A percentile compares a stretch with the other conserved stretches of the same genome.
Evolutionary conservation across 495 filamentous ascomycete species (phyloP).

Genomic region (Penicillium angulare): DNA sequence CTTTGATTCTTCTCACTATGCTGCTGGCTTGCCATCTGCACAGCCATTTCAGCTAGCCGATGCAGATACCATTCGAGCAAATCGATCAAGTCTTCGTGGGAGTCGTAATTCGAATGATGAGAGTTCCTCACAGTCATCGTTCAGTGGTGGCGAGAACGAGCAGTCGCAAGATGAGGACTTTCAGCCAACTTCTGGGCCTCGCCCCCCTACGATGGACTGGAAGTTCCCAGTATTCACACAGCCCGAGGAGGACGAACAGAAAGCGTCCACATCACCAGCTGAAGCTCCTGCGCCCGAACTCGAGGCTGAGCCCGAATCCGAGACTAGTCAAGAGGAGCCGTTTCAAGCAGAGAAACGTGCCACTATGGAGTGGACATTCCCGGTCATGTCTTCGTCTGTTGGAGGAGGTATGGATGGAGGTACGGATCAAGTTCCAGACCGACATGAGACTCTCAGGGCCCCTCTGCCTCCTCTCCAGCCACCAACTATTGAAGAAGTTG

Average conservation of each 20-base stretch:
- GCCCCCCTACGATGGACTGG: slow-evolving; percentile 51
- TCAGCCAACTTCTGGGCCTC: slow-evolving; percentile 35
- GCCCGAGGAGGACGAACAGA: slow-evolving; percentile 22
- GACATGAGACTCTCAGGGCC: slow-evolving; percentile 39
- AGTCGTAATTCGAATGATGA: slow-evolving; percentile 38
- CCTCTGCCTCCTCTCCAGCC: slow-evolving; percentile 20
- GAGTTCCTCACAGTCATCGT: slow-evolving; percentile 31
- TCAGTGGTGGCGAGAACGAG: slow-evolving; percentile 24
- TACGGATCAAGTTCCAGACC: slow-evolving; percentile 14
- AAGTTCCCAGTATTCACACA: slow-evolving; percentile 42
- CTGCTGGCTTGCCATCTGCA: slow-evolving; percentile 39
- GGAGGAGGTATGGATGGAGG: slow-evolving; percentile 12
- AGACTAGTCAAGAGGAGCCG: slow-evolving; percentile 22
- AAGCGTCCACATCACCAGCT: neutral
- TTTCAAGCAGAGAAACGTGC: slow-evolving; percentile 33
- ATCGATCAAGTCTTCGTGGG: slow-evolving; percentile 39
- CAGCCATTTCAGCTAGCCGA: slow-evolving; percentile 50
- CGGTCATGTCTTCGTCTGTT: slow-evolving; percentile 44
- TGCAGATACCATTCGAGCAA: slow-evolving; percentile 51
- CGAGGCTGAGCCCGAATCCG: slow-evolving; percentile 14
- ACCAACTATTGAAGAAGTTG: slow-evolving; percentile 19
- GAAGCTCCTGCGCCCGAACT: slow-evolving; percentile 5
- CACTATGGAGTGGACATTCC: slow-evolving; percentile 49
- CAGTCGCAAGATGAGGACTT: slow-evolving; percentile 29
- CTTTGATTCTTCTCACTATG: slow-evolving; percentile 49